Evolutionary conservation across 2,329 filamentous ascomycete genomes (phyloP), one percentile per base, ranked within the genome.

Genomic region (Cladosporium colombiae): DNA sequence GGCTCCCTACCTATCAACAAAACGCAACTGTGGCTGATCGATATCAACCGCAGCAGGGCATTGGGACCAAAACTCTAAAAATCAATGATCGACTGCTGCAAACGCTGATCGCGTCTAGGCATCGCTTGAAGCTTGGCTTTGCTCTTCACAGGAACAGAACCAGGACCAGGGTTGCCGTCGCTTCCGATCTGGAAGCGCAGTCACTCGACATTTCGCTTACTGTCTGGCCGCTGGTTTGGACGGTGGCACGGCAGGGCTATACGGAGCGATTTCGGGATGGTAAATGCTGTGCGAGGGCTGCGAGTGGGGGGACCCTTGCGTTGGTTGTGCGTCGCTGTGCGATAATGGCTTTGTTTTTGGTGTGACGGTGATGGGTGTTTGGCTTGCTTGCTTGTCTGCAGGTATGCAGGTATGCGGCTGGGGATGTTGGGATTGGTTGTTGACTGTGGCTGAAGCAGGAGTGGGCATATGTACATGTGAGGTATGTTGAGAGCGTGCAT

Each of bases 201-300:
- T 44, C 8, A 44, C 37, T 18, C 37, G 18, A 18, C 37, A 44
- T 44, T n/a, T 44, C 37, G 18, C 37, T 44, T 44, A n/a, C 37
- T n/a, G 2, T n/a, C 37, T 8, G 1, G 6, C 18, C 18, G 13
- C 29, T 37, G 14, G 33, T 18, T 46, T 7, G 40, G 40, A 1
- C n/a, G 40, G 40, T 46, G 52, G 27, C 52, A 56, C 52, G 18
- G 29, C 52, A 35, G 18, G 37, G 57, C 57, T 60, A 60, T 60
- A 60, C 57, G 57, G 37, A 49, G 40, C 57, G 40, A 16, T 33
- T 60, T 46, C 21, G 40, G 57, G 21, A 49, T 60, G 40, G 33
- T 5, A n/a, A 18, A 23, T n/a, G 57, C 33, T 3, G 57, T 46
- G 57, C 16, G 25, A 60, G 27, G 55, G 33, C 31, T 57, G 18